Conservation (phyloP, 306 rosid genomes). For the Castanopsis chinensis region DNA sequence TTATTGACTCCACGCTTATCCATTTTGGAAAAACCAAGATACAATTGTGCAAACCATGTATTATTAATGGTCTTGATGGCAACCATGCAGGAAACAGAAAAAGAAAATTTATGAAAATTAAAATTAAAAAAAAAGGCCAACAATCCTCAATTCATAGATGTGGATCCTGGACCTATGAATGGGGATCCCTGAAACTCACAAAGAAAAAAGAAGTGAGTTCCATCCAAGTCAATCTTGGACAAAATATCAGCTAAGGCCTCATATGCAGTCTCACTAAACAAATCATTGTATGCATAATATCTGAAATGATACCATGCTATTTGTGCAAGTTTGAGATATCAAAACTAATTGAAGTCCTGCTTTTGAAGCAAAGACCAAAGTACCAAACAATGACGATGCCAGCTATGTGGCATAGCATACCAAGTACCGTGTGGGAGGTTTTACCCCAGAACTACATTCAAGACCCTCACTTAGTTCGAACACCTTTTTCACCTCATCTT, state of each 20-base stretch:
- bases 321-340: not conserved
- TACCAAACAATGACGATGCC: not conserved
- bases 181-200: no score
- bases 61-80: no score
- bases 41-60: no score
- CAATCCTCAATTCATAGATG: no score
- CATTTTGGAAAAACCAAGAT: no score
- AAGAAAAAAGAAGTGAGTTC: no score
- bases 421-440: slow-evolving; percentile 3
- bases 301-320: not conserved
- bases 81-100: no score
- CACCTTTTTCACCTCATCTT: slow-evolving; percentile 13
- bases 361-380: slow-evolving; percentile 4
- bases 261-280: not conserved
- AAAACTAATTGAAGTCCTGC: slow-evolving; percentile 4
- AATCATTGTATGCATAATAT: not conserved
- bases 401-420: not conserved
- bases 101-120: no score
- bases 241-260: not conserved
- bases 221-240: not conserved
- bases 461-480: slow-evolving; percentile 10
- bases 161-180: no score
- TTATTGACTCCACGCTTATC: no score
- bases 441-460: not conserved
- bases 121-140: no score